Evolutionary conservation across 2,329 filamentous ascomycete species (phyloP), one percentile per base, ranked within the genome.

Genomic region (Samsoniella hepiali): DNA sequence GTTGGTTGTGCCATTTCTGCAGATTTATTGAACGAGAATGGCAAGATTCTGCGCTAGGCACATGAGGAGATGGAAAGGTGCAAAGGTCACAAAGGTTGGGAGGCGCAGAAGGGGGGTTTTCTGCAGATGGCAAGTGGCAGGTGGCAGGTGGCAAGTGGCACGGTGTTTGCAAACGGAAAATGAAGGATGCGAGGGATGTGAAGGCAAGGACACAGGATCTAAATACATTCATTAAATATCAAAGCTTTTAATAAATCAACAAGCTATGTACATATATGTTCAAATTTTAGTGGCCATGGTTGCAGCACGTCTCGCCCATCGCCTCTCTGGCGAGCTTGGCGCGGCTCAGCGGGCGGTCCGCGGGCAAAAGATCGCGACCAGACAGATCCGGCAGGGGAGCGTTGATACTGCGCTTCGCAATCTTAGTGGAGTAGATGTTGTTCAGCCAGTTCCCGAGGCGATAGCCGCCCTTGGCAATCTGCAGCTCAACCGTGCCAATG

Each of bases 381-480:
- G 65, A 64, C 32, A 69, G 57, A 29, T 71, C 69, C 17, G 68
- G 67, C 11, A 64, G 62, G 22, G 63, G 59, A 50, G 51, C 53
- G 38, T 51, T 63, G 3, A 56, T 22, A n/a, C 65, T 65, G 15
- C 67, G 64, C 65, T 69, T 71, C 54, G 66, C 62, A 22, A 67
- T 51, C 7, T 64, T 64, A 22, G 60, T 55, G 2, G 49, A 58
- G 53, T 72, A 69, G 27, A 73, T 66, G 57, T 65, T 60, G 64
- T 73, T 72, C 55, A 73, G 64, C 71, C 71, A 73, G 65, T 73
- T 72, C 3, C 65, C 72, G 4, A 73, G 57, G 11, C 72, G 68
- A 58, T 79, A 78, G 0, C 78, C 78, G 58, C 76, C 76, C 71
- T 80, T 80, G 9, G 78, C 76, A 32, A 80, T 77, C 71, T 80